A percentile compares a stretch with the other conserved stretches of the same genome.
Conservation (phyloP, 1,284 basidiomycete species). For the Sanguinoderma infundibulare region DNA sequence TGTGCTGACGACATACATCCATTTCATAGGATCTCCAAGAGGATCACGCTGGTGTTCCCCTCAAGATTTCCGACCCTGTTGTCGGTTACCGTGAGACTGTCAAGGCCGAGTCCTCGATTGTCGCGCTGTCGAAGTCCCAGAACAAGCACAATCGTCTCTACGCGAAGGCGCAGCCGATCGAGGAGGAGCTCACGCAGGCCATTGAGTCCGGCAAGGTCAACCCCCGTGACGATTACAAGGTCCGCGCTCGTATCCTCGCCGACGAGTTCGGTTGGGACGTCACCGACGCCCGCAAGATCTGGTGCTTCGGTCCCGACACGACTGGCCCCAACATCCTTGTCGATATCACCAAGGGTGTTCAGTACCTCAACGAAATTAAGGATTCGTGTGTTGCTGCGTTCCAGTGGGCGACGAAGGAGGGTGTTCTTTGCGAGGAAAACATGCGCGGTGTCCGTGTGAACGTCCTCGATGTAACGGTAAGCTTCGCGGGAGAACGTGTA, state of each 20-base stretch:
- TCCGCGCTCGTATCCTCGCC: conserved; percentile 93
- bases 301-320: conserved; percentile 99
- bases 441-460: conserved; percentile 99
- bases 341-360: conserved; percentile 99
- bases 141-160: conserved; percentile 99
- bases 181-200: conserved; percentile 92
- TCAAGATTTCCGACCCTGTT: conserved; percentile 99
- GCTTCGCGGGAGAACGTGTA: conserved; percentile 31
- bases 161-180: conserved; percentile 91
- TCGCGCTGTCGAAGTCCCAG: conserved; percentile 98
- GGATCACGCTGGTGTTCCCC: conserved; percentile 98
- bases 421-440: conserved; percentile 96
- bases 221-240: conserved; percentile 97
- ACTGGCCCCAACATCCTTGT: conserved; percentile 97
- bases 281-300: conserved; percentile 99
- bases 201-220: conserved; percentile 90
- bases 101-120: conserved; percentile 93
- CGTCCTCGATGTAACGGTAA: conserved; percentile 92
- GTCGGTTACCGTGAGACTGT: conserved; percentile 99
- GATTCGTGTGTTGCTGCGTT: conserved; percentile 99
- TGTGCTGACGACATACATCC: not conserved
- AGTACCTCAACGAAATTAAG: conserved; percentile 99
- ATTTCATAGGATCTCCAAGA: conserved; percentile 95
- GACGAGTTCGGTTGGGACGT: conserved; percentile 99
- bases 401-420: conserved; percentile 99